phyloP scores from a whole-genome alignment of 2,329 filamentous ascomycete species.

The Curvularia verruculosa region DNA sequence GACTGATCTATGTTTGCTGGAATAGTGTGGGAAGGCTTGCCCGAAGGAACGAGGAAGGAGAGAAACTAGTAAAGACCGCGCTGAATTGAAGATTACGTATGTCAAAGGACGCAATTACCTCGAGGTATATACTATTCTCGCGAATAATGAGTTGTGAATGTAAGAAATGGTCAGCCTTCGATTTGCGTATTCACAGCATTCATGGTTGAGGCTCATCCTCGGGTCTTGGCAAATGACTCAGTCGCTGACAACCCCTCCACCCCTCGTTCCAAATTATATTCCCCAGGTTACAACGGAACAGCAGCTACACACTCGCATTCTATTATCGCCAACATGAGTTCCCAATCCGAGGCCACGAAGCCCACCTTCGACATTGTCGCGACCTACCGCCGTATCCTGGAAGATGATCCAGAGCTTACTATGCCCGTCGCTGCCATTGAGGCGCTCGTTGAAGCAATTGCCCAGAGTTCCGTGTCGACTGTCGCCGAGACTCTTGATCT shows the following conservation, averaged over 20 bases:
- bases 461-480: constrained; percentile 78
- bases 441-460: constrained; percentile 84
- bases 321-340: constrained; percentile 33
- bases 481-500: constrained; percentile 93
- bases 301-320: constrained; percentile 1
- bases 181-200: background rate
- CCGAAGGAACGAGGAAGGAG: background rate
- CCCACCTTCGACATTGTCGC: constrained; percentile 62
- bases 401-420: constrained; percentile 79
- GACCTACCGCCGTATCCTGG: constrained; percentile 68
- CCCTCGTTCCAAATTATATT: constrained; percentile 24
- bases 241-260: constrained; percentile 18
- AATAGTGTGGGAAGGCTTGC: background rate
- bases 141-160: background rate
- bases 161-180: background rate
- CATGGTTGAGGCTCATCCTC: background rate
- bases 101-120: background rate
- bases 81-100: background rate
- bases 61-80: background rate
- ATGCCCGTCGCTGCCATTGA: constrained; percentile 97
- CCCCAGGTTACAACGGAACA: constrained; percentile 5
- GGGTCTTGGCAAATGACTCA: constrained; percentile 22
- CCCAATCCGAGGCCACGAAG: constrained; percentile 23
- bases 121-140: background rate
- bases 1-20: background rate